These are phyloP conservation scores for Xylaria telfairii DNA, from an alignment of 495 filamentous ascomycete species.

Conservation along the genomic window DNA sequence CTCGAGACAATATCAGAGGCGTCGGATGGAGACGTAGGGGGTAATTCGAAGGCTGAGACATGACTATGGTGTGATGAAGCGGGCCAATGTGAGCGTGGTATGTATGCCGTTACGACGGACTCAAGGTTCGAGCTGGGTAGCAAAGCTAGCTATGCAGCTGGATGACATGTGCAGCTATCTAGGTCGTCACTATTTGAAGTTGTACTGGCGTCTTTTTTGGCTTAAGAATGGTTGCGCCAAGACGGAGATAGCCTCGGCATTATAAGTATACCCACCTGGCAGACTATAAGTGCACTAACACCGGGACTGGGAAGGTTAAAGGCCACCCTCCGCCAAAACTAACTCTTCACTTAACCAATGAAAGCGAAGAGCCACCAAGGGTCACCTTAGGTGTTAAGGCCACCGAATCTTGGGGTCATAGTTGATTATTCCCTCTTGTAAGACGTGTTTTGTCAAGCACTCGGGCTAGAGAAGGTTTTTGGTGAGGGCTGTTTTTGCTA, in stretches of 20 bases:
- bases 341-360: too few relatives aligned
- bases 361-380: too few relatives aligned
- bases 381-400: too few relatives aligned
- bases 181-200: background rate
- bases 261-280: too few relatives aligned
- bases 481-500: too few relatives aligned
- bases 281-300: background rate
- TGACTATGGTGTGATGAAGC: background rate
- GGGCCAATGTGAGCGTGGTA: background rate
- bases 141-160: background rate
- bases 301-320: too few relatives aligned
- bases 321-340: too few relatives aligned
- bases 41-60: background rate
- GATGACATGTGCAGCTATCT: slow-evolving; percentile 19
- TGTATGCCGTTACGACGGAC: background rate
- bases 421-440: too few relatives aligned
- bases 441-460: too few relatives aligned
- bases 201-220: background rate
- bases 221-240: background rate
- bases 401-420: too few relatives aligned
- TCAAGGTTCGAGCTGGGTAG: background rate
- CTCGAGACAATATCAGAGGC: background rate
- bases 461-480: too few relatives aligned
- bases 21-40: background rate
- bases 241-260: slow-evolving; percentile 6